These are phyloP conservation scores for Porcisia hertigi DNA, from an alignment of 208 protist genomes.

Conservation along the genomic window DNA sequence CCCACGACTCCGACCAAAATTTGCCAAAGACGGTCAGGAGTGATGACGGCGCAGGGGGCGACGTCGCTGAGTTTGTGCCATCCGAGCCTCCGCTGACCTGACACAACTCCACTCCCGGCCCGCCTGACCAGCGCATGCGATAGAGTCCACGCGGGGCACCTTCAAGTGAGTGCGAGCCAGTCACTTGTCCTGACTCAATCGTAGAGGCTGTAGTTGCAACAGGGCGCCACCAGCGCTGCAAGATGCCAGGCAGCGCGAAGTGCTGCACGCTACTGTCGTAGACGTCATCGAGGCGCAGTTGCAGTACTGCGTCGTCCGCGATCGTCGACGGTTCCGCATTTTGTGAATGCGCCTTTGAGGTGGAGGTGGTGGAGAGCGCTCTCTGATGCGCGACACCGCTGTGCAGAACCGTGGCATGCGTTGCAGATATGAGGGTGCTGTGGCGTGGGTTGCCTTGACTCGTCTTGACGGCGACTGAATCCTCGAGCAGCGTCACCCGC, in stretches of 20 bases:
- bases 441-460: conserved; percentile 22
- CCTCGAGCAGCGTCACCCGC: conserved; percentile 25
- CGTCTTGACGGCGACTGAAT: conserved; percentile 14
- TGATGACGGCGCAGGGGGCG: background rate
- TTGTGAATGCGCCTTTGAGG: background rate
- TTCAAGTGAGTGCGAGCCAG: conserved; percentile 7
- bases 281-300: conserved; percentile 24
- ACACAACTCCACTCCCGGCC: conserved; percentile 41
- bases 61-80: conserved; percentile 1
- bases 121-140: conserved; percentile 30
- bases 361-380: background rate
- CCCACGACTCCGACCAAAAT: conserved; percentile 37
- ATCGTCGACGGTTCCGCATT: background rate
- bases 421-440: conserved; percentile 14
- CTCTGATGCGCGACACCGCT: conserved; percentile 10
- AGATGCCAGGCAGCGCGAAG: conserved; percentile 21
- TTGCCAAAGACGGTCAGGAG: conserved; percentile 44
- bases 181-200: background rate
- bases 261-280: conserved; percentile 50
- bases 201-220: background rate
- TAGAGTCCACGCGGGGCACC: conserved; percentile 25
- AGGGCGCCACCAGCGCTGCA: conserved; percentile 19
- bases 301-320: conserved; percentile 25
- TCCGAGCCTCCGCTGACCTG: background rate
- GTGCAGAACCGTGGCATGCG: conserved; percentile 19